Evolutionary conservation across 2,329 filamentous ascomycete species (phyloP), one percentile per base, ranked within the genome.

Genomic region (Emergomyces orientalis): DNA sequence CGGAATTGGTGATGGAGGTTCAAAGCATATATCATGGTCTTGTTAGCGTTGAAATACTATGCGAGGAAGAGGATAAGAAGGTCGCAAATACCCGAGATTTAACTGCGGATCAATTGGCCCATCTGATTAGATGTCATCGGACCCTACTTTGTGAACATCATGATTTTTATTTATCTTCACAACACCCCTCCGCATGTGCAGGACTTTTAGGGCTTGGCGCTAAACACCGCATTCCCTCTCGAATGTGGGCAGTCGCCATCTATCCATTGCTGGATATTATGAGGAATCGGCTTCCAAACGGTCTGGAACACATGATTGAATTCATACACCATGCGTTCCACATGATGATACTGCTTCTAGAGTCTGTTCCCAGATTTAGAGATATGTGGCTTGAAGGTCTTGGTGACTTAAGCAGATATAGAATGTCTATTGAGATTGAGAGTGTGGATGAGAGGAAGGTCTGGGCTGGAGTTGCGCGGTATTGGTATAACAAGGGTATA

Each of bases 351-450:
- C 75, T 97, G 0, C 75, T 97, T 0, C 89, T 91, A 64, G 92
- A 97, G 69, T 96, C 90, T 0, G 90, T 97, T 0, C 86, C 89
- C 0, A 81, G 84, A 0, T 97, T 95, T 67, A 84, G 88, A 61
- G 89, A 94, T 63, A 96, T 89, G 0, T 97, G 93, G 93, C 90
- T 96, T 9, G 93, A 97, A 67, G 97, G 92, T 61, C 77, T 97
- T 0, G 94, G 93, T 0, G 93, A 97, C 70, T 76, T 97, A 0
- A 88, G 88, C 0, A 81, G 92, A 25, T 97, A 95, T 69, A 81
- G 88, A 0, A 97, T 97, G 91, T 91, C 92, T 0, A 91, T 97
- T 52, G 92, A 97, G 72, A 89, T 96, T 49, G 85, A 88, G 32
- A 88, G 94, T 65, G 81, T 89, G 25, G 76, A 83, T 1, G 88